Conservation (phyloP, 2,329 filamentous ascomycete species). For the Colletotrichum sp. region DNA sequence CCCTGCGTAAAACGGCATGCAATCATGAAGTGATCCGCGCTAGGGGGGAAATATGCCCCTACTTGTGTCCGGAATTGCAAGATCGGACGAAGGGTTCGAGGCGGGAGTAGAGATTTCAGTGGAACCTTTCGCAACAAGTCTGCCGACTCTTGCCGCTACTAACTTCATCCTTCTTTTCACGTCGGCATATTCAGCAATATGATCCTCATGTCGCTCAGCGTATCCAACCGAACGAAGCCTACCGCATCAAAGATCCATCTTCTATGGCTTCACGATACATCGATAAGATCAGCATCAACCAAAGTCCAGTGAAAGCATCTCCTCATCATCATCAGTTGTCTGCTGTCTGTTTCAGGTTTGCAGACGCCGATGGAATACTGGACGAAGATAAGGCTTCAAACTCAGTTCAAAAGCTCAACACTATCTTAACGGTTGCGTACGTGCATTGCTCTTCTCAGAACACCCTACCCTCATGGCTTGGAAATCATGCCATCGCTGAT, state of each 20-base stretch:
- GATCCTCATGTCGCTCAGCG: rapidly evolving
- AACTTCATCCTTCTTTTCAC: neutral
- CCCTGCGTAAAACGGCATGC: neutral
- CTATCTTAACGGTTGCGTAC: neutral
- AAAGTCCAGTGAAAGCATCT: neutral
- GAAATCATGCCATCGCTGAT: neutral
- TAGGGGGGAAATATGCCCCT: neutral
- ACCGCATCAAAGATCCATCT: neutral
- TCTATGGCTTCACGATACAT: neutral
- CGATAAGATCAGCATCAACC: neutral
- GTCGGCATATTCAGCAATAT: neutral
- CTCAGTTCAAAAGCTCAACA: neutral
- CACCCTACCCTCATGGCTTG: neutral
- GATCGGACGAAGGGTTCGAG: neutral
- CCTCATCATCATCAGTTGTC: neutral
- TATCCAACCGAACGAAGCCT: neutral
- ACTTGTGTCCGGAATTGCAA: neutral
- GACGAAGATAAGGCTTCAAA: neutral
- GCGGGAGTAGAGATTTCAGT: neutral
- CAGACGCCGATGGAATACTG: neutral
- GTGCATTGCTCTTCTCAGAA: neutral
- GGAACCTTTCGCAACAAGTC: neutral
- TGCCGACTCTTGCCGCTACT: too few relatives aligned
- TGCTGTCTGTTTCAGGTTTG: neutral
- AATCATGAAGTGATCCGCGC: neutral